Evolutionary conservation across 2,329 filamentous ascomycete genomes (phyloP).

Genomic region (Juglanconis juglandina): DNA sequence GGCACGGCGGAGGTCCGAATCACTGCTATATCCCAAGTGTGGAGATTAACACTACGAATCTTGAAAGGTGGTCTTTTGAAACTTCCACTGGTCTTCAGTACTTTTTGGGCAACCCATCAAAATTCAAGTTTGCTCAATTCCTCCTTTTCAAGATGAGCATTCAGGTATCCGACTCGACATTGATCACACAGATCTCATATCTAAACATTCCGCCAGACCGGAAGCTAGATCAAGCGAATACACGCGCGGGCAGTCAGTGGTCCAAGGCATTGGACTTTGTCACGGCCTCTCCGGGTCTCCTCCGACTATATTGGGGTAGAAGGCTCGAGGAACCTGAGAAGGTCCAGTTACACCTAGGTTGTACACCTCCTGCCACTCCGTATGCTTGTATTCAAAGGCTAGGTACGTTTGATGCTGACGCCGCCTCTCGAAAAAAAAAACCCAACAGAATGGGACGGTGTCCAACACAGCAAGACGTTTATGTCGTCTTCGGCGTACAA

Average conservation of each 20-base stretch:
- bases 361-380: background rate
- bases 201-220: constrained; percentile 12
- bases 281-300: constrained; percentile 20
- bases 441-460: background rate
- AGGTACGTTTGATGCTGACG: background rate
- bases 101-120: background rate
- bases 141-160: background rate
- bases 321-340: constrained; percentile 27
- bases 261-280: constrained; percentile 14
- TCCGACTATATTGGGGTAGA: constrained; percentile 29
- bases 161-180: background rate
- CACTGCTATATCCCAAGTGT: background rate
- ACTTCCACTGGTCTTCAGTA: background rate
- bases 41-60: background rate
- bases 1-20: background rate
- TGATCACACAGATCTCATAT: constrained; percentile 21
- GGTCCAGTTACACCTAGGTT: constrained; percentile 23
- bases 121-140: background rate
- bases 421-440: background rate
- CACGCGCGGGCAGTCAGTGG: constrained; percentile 12
- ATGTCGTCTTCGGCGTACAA: background rate
- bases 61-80: background rate
- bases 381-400: background rate
- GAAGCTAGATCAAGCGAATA: constrained; percentile 4
- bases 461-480: background rate